Evolutionary conservation across 2,329 filamentous ascomycete genomes (phyloP).

Genomic region (Colletotrichum brevisporum): DNA sequence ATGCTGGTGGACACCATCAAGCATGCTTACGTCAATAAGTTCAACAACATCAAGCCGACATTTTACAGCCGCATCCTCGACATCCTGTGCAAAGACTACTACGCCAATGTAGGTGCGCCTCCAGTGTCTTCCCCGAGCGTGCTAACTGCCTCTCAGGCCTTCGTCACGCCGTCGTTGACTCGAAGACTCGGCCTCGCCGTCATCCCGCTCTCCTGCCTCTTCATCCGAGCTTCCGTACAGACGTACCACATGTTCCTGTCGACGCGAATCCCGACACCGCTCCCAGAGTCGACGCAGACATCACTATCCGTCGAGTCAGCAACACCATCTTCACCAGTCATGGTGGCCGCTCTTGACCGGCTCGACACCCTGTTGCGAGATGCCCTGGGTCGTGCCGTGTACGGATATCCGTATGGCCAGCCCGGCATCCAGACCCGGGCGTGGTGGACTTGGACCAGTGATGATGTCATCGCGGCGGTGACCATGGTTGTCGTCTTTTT

Average conservation of each 20-base stretch:
- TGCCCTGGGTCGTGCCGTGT: constrained; percentile 81
- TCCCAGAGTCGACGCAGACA: constrained; percentile 75
- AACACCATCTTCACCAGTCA: constrained; percentile 77
- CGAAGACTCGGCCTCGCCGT: constrained; percentile 91
- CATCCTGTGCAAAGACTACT: constrained; percentile 97
- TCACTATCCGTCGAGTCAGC: constrained; percentile 75
- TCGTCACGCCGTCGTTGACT: constrained; percentile 90
- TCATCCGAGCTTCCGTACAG: constrained; percentile 93
- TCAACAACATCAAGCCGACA: constrained; percentile 94
- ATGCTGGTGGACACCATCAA: constrained; percentile 98
- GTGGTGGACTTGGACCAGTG: constrained; percentile 73
- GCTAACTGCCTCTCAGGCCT: constrained; percentile 70
- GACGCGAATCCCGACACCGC: constrained; percentile 83
- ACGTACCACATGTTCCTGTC: constrained; percentile 99
- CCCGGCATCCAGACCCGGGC: constrained; percentile 52
- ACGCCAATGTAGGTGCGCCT: constrained; percentile 79
- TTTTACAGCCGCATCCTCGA: constrained; percentile 94
- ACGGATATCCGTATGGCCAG: constrained; percentile 67
- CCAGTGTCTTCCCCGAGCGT: not conserved
- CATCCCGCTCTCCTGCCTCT: constrained; percentile 92
- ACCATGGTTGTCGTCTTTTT: constrained; percentile 93
- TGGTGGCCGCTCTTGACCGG: constrained; percentile 82
- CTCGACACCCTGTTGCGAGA: constrained; percentile 84
- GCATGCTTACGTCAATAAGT: constrained; percentile 97
- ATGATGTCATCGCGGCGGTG: constrained; percentile 80